These are phyloP conservation scores for Fusarium goolgardi DNA, from an alignment of 2,329 filamentous ascomycete species.

Conservation along the genomic window DNA sequence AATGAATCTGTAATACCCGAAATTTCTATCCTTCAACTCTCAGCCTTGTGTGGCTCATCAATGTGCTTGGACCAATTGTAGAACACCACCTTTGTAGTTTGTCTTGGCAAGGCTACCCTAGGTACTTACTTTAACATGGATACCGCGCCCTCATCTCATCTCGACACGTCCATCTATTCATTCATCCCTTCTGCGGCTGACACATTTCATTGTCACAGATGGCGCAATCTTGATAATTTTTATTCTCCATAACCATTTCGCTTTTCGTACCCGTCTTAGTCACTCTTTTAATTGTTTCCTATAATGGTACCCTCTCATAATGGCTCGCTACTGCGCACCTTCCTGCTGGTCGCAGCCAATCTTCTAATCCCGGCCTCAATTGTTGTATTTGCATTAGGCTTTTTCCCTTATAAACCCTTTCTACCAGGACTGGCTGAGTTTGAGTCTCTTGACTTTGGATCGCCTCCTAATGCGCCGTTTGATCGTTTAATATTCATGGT, in stretches of 20 bases:
- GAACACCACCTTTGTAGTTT: slow-evolving; percentile 40
- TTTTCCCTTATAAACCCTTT: slow-evolving; percentile 98
- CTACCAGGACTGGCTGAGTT: slow-evolving; percentile 84
- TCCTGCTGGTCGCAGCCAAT: slow-evolving; percentile 75
- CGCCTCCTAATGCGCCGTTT: slow-evolving; percentile 76
- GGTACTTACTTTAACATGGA: slow-evolving; percentile 7
- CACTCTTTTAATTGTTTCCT: slow-evolving; percentile 20
- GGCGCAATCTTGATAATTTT: slow-evolving; percentile 29
- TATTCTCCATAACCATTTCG: slow-evolving; percentile 10
- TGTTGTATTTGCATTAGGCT: slow-evolving; percentile 84
- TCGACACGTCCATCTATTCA: slow-evolving; percentile 37
- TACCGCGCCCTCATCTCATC: slow-evolving; percentile 34
- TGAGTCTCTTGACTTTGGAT: slow-evolving; percentile 65
- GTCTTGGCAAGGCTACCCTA: slow-evolving; percentile 43
- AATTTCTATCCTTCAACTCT: slow-evolving; percentile 21
- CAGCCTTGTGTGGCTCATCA: slow-evolving; percentile 48
- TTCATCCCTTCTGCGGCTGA: slow-evolving; percentile 36
- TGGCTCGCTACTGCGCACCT: slow-evolving; percentile 48
- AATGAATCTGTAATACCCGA: slow-evolving; percentile 46
- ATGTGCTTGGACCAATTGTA: slow-evolving; percentile 32
- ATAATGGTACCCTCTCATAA: slow-evolving; percentile 45
- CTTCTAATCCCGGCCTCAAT: slow-evolving; percentile 80
- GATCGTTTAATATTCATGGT: slow-evolving; percentile 97
- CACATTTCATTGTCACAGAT: slow-evolving; percentile 29
- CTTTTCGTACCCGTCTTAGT: slow-evolving; percentile 20